A percentile compares a stretch with the other conserved stretches of the same genome.
These are phyloP conservation scores for Lindgomyces ingoldianus DNA, from an alignment of 495 filamentous ascomycete species.

Conservation along the genomic window DNA sequence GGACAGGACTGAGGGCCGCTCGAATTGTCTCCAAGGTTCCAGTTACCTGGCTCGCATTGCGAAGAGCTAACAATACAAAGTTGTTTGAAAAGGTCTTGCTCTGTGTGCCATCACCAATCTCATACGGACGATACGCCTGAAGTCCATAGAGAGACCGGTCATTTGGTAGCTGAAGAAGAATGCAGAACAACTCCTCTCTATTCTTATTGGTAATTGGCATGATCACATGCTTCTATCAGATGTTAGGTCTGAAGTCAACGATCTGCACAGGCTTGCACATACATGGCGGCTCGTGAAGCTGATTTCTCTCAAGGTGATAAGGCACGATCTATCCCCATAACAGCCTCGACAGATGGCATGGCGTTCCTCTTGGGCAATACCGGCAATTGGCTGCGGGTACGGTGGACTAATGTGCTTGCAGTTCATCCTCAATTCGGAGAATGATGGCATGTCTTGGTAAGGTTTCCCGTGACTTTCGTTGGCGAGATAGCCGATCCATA, in stretches of 20 bases:
- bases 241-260: neutral
- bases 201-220: neutral
- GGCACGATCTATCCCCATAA: neutral
- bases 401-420: neutral
- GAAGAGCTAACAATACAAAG: neutral
- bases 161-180: slow-evolving; percentile 1
- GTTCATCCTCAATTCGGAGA: neutral
- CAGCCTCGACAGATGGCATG: slow-evolving; percentile 8
- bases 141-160: neutral
- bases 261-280: neutral
- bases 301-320: slow-evolving; percentile 4
- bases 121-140: neutral
- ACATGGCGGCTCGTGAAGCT: neutral
- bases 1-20: too few relatives aligned
- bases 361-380: neutral
- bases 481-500: slow-evolving; percentile 9
- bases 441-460: slow-evolving; percentile 7
- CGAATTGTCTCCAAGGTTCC: neutral
- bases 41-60: neutral
- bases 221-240: neutral
- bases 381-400: neutral
- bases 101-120: neutral
- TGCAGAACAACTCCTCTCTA: slow-evolving; percentile 13
- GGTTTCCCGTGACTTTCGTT: neutral
- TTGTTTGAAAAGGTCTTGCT: neutral